phyloP scores from a whole-genome alignment of 1,139 yeast species.

The Hansenula lynferdii region DNA sequence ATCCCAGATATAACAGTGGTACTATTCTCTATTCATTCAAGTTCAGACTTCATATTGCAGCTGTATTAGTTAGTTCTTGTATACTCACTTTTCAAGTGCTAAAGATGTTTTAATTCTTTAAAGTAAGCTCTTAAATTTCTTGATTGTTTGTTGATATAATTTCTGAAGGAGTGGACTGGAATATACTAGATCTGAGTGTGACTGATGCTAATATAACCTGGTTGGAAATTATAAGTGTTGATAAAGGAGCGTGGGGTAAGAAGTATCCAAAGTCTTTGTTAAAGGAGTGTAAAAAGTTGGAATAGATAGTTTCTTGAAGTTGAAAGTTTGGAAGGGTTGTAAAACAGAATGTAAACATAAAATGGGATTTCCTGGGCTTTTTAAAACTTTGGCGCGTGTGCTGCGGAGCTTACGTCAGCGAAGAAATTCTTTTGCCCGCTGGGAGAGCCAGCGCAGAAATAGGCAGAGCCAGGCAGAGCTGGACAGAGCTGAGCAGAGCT shows the following conservation, averaged over 20 bases:
- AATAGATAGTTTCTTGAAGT: slow-evolving; percentile 6
- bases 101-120: neutral
- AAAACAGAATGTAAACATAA: neutral
- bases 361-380: neutral
- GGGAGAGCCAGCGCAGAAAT: too few species aligned
- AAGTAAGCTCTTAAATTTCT: neutral
- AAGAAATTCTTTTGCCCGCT: too few species aligned
- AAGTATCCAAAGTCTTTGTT: neutral
- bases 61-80: too few species aligned
- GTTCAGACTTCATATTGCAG: neutral
- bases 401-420: too few species aligned
- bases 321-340: neutral
- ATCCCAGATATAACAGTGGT: too few species aligned
- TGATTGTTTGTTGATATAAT: too few species aligned
- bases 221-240: neutral
- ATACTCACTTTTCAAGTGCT: neutral
- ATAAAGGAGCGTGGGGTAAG: neutral
- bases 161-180: neutral
- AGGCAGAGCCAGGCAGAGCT: too few species aligned
- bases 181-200: too few species aligned
- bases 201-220: neutral
- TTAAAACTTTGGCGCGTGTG: too few species aligned
- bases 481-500: too few species aligned
- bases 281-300: slow-evolving; percentile 22
- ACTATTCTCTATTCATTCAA: too few species aligned